Conservation (phyloP, 768 basidiomycete species). For the Dioszegia aurantiaca region DNA sequence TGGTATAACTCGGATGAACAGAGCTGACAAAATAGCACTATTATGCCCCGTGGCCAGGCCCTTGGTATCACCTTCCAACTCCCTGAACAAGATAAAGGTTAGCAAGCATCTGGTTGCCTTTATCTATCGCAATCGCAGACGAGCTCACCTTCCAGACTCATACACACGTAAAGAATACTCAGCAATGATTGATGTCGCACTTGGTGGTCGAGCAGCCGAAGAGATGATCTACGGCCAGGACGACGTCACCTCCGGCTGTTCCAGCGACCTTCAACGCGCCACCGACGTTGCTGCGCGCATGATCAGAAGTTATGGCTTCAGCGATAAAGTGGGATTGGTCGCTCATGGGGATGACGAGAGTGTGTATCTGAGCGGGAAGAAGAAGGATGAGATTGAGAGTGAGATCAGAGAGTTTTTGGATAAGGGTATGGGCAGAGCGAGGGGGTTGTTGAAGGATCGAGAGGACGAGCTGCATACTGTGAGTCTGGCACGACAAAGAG, state of each 20-base stretch:
- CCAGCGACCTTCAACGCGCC: slow-evolving; percentile 78
- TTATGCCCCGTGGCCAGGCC: slow-evolving; percentile 91
- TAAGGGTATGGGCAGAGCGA: slow-evolving; percentile 67
- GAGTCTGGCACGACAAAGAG: not conserved
- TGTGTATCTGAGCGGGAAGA: slow-evolving; percentile 67
- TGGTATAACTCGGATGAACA: not conserved
- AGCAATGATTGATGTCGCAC: slow-evolving; percentile 74
- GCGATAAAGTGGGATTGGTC: slow-evolving; percentile 61
- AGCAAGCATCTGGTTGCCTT: slow-evolving; percentile 13
- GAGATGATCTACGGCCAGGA: slow-evolving; percentile 86
- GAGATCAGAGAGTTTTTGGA: slow-evolving; percentile 76
- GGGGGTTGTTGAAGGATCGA: slow-evolving; percentile 63
- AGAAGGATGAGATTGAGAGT: slow-evolving; percentile 78
- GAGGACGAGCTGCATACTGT: slow-evolving; percentile 69
- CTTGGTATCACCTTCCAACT: slow-evolving; percentile 61
- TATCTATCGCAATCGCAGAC: not conserved
- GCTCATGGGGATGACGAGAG: slow-evolving; percentile 74
- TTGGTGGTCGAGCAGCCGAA: slow-evolving; percentile 95
- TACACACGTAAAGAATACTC: slow-evolving; percentile 52
- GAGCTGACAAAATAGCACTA: slow-evolving; percentile 58
- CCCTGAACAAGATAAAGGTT: slow-evolving; percentile 53
- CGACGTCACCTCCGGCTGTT: slow-evolving; percentile 85
- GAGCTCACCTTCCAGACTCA: slow-evolving; percentile 35
- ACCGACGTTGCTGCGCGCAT: slow-evolving; percentile 76
- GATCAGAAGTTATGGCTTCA: slow-evolving; percentile 65